Base-by-base conservation (phyloP, 768 basidiomycete species). In the Amanita thiersii region DNA sequence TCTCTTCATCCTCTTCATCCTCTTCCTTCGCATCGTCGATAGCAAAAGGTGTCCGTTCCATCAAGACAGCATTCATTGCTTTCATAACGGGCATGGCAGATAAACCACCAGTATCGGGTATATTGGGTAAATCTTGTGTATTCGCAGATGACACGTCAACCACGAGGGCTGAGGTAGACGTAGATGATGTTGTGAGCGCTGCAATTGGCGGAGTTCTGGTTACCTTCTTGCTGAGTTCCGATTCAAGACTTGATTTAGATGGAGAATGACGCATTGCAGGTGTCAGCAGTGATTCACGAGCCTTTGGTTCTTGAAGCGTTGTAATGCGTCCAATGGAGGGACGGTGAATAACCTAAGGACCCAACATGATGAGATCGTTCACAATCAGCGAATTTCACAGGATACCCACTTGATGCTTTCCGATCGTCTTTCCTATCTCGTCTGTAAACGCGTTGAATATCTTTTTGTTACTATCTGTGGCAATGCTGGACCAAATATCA, bases 41-140 rank as follows among this genome's bases (percentile, higher is more conserved):
- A n/a, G 90, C 90, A 57, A 99, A 99, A 49, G 85, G 83, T 18
- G 89, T 91, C 31, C 94, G 70, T 57, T 94, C 87, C 83, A 93
- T 83, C 34, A 90, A 69, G 21, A 87, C 86, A 23, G 83, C 83
- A 48, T 77, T 85, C 38, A 83, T 86, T 0, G 80, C 82, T 52
- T 82, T 70, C 36, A 88, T 67, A 65, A 85, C 73, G 4, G 81
- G 73, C 56, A 79, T 66, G 15, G 80, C 73, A 18, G 77, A 73
- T 32, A 74, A 66, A 19, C 59, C 58, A 10, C 61, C 66, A 30
- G 56, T 65, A 37, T 66, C 64, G 1, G 68, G 67, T 2, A 63
- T 49, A 45, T 49, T 33, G 25, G 56, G 39, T 38, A 59, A 37
- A n/a, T 47, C 48, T 55, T 62, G 64, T 29, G 26, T 50, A 30